phyloP scores from a whole-genome alignment of 2,329 filamentous ascomycete species.

The Ophiocordyceps camponoti-leonardi region DNA sequence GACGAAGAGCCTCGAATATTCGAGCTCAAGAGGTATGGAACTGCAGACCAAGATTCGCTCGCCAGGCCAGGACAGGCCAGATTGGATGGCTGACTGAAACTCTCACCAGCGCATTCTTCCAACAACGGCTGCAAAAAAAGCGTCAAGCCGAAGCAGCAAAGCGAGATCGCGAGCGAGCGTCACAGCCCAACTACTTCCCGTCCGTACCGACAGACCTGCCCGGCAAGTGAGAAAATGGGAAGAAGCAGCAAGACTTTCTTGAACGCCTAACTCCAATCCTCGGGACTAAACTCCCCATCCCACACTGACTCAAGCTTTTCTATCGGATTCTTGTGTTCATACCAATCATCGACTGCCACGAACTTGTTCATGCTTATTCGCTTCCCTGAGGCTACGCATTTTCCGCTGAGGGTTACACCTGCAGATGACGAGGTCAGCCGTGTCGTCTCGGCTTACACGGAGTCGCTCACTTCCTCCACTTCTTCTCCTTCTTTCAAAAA shows the following conservation, averaged over 20 bases:
- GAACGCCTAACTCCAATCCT: not conserved
- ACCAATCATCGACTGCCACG: not conserved
- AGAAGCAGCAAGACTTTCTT: too few species aligned
- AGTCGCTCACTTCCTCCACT: too few species aligned
- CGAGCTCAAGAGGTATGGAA: conserved; percentile 55
- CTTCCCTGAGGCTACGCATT: not conserved
- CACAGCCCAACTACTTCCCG: conserved; percentile 66
- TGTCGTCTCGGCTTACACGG: not conserved
- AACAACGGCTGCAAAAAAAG: conserved; percentile 66
- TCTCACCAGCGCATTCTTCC: conserved; percentile 55
- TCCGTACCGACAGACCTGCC: conserved; percentile 55
- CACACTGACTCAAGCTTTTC: not conserved
- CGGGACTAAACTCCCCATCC: not conserved
- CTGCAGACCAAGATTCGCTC: not conserved
- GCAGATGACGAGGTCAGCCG: not conserved
- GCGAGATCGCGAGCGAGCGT: conserved; percentile 63
- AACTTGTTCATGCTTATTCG: not conserved
- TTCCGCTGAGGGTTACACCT: not conserved
- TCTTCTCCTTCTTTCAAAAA: too few species aligned
- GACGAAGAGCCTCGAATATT: conserved; percentile 68
- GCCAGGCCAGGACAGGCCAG: not conserved
- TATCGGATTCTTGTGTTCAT: not conserved
- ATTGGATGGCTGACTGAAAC: not conserved
- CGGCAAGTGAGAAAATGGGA: conserved; percentile 13
- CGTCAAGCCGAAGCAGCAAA: conserved; percentile 37